Evolutionary conservation across 768 basidiomycete species (phyloP), one percentile per base, ranked within the genome.

Genomic region (Hericium rajendrae): DNA sequence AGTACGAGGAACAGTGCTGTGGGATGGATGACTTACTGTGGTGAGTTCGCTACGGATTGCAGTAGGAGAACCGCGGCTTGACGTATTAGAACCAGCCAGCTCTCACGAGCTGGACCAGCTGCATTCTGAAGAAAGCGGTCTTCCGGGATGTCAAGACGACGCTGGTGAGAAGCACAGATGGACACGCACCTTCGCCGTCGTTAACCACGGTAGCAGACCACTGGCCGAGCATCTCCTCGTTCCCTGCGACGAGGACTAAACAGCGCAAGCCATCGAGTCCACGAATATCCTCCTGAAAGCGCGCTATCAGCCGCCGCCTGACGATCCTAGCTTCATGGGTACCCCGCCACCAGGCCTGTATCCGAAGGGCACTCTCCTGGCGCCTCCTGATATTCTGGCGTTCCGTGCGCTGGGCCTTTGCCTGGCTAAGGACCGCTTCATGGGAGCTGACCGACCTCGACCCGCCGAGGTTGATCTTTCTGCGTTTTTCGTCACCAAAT

Each of bases 381-480:
- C 76, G 74, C 49, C 73, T 75, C 59, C 83, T 80, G 20, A 72
- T 71, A 53, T 80, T 78, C 28, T 76, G 71, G 32, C 89, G 76
- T 63, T 86, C 82, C 37, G 73, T 69, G 38, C 88, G 73, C 54
- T 78, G 77, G 18, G 77, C 76, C 62, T 81, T 84, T 18, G 84
- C 88, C 54, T 79, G 74, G 62, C 79, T 76, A 51, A 91, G 72
- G 65, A 92, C 78, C 38, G 78, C 71, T 13, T 76, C 70, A 43
- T 83, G 78, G 0, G 80, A 78, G 6, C 81, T 64, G 2, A 74
- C 76, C 18, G 77, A 68, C 0, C 74, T 77, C 1, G 78, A 69
- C 2, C 90, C 90, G 15, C 90, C 90, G 18, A 91, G 78, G 67
- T 91, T 91, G 62, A 91, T 91, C 48, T 84, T 78, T 56, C 81